These are phyloP conservation scores for Populus deltoides DNA, from an alignment of 345 rosid genomes.

Conservation along the genomic window DNA sequence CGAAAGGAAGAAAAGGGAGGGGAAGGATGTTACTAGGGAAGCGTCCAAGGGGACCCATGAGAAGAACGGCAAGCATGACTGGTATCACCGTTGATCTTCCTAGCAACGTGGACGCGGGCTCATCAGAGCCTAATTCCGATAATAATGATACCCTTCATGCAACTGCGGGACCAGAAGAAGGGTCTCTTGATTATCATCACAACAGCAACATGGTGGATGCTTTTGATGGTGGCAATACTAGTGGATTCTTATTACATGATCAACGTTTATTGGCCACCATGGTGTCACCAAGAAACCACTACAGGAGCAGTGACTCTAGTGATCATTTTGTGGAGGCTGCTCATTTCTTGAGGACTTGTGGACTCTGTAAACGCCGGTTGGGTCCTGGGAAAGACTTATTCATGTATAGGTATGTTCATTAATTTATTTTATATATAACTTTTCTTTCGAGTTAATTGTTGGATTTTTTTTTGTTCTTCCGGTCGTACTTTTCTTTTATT, in stretches of 20 bases:
- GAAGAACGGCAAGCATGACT: constrained; percentile 71
- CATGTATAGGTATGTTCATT: constrained; percentile 65
- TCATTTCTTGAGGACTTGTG: constrained; percentile 60
- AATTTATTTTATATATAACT: background rate
- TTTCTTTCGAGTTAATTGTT: background rate
- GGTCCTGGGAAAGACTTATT: constrained; percentile 73
- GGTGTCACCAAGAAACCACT: constrained; percentile 45
- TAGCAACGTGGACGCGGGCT: constrained; percentile 18
- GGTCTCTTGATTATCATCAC: background rate
- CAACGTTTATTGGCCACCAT: constrained; percentile 35
- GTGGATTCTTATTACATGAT: constrained; percentile 14
- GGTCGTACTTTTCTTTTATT: background rate
- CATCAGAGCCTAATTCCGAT: constrained; percentile 29
- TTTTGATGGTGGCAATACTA: background rate
- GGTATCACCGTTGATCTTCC: constrained; percentile 44
- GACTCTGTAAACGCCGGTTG: constrained; percentile 64
- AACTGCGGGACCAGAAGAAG: background rate
- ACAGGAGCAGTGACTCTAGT: constrained; percentile 6
- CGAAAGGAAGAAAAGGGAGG: constrained; percentile 8
- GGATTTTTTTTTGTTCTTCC: background rate
- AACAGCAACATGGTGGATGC: background rate
- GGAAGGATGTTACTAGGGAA: constrained; percentile 58
- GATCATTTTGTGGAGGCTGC: constrained; percentile 25
- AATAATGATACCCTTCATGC: background rate
- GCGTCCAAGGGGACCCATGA: constrained; percentile 58